Evolutionary conservation across 192 early-diverging fungal species (phyloP).

Genomic region (Coemansia sp.): DNA sequence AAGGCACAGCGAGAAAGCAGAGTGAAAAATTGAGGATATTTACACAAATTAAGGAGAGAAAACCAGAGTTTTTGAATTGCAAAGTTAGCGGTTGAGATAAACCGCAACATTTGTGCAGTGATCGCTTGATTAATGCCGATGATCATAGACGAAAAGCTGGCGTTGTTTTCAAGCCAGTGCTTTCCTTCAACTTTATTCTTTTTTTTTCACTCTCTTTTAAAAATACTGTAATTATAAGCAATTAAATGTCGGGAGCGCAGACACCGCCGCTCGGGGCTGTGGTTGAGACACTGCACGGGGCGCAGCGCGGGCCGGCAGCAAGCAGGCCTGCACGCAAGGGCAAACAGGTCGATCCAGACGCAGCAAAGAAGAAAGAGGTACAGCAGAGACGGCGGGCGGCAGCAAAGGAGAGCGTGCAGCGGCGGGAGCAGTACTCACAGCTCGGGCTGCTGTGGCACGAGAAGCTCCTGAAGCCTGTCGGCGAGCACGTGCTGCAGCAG

Average conservation of each 20-base stretch:
- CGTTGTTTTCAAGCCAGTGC: background rate
- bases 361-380: constrained; percentile 5
- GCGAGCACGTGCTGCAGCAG: constrained; percentile 22
- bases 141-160: background rate
- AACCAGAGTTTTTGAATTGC: background rate
- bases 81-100: background rate
- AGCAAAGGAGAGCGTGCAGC: constrained; percentile 26
- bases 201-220: background rate
- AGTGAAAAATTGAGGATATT: background rate
- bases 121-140: background rate
- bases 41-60: background rate
- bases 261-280: background rate
- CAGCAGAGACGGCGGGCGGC: constrained; percentile 9
- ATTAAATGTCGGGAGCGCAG: background rate
- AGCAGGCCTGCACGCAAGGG: background rate
- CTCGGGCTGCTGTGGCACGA: constrained; percentile 45
- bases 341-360: background rate
- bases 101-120: background rate
- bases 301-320: background rate
- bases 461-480: constrained; percentile 30
- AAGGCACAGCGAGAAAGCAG: too few relatives aligned
- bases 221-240: background rate
- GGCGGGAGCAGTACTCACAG: constrained; percentile 26
- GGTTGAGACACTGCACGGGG: background rate
- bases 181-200: background rate